phyloP scores from a whole-genome alignment of 1,284 basidiomycete species.

The Wolfiporia cocos region DNA sequence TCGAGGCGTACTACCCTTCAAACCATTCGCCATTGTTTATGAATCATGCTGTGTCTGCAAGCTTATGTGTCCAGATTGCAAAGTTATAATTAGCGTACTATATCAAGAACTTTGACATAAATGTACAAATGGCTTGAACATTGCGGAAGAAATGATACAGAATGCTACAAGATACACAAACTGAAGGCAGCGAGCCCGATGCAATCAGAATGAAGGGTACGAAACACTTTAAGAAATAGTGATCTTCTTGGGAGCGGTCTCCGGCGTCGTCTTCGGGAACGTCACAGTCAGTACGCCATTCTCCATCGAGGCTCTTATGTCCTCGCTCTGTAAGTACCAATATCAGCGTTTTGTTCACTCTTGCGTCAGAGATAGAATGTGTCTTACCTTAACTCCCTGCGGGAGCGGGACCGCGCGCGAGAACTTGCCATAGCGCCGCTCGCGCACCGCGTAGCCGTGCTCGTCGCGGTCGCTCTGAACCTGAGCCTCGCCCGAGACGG shows the following conservation, averaged over 20 bases:
- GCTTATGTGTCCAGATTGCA: too few species aligned
- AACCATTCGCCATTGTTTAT: too few species aligned
- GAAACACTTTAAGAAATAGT: constrained; percentile 21
- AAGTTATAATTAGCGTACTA: too few species aligned
- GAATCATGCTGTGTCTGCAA: too few species aligned
- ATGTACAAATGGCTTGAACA: too few species aligned
- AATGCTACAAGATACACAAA: too few species aligned
- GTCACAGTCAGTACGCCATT: constrained; percentile 34
- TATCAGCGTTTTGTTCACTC: neutral
- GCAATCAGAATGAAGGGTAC: too few species aligned
- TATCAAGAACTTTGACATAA: too few species aligned
- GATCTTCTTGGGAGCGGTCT: constrained; percentile 27
- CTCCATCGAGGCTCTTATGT: constrained; percentile 36
- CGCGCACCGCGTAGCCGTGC: constrained; percentile 37
- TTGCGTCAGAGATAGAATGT: neutral
- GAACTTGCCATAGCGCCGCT: constrained; percentile 39
- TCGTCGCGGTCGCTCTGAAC: constrained; percentile 28
- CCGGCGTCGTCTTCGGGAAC: constrained; percentile 32
- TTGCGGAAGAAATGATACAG: too few species aligned
- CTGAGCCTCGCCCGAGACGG: constrained; percentile 35
- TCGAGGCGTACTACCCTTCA: too few species aligned
- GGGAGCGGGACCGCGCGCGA: constrained; percentile 36
- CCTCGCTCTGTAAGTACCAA: constrained; percentile 13
- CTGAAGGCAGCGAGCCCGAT: too few species aligned
- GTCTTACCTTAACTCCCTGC: constrained; percentile 35